Evolutionary conservation across 2,329 filamentous ascomycete species (phyloP).

Genomic region (Grosmannia penicillata): DNA sequence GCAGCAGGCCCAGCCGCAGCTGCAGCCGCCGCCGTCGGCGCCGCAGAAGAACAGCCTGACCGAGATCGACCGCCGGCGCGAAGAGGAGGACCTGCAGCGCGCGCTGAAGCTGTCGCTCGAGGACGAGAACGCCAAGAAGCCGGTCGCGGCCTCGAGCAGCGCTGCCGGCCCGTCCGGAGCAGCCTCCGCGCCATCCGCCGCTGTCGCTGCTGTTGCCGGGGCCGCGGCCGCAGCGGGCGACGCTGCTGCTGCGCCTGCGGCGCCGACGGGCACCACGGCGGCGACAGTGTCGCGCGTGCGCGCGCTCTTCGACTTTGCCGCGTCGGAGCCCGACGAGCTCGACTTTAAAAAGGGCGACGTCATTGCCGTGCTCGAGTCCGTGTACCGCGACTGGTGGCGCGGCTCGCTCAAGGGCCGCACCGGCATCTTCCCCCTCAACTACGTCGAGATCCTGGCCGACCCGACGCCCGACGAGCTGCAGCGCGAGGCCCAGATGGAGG

Average conservation of each 20-base stretch:
- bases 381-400: constrained; percentile 99
- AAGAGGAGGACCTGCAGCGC: constrained; percentile 96
- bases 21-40: constrained; percentile 73
- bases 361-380: constrained; percentile 91
- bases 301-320: constrained; percentile 86
- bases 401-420: constrained; percentile 87
- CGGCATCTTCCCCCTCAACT: constrained; percentile 96
- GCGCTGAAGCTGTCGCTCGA: constrained; percentile 84
- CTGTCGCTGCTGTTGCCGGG: constrained; percentile 29
- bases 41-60: constrained; percentile 88
- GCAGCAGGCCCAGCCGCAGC: constrained; percentile 70
- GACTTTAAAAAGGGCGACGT: constrained; percentile 95
- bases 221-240: background rate
- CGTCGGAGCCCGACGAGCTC: constrained; percentile 84
- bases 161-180: constrained; percentile 12
- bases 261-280: constrained; percentile 61
- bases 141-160: constrained; percentile 17
- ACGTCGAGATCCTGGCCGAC: constrained; percentile 93
- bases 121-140: constrained; percentile 57
- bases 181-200: constrained; percentile 26
- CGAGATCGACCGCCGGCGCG: constrained; percentile 77
- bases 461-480: constrained; percentile 90
- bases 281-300: constrained; percentile 91
- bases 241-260: no score
- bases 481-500: constrained; percentile 90